phyloP scores from a whole-genome alignment of 169 alveolate genomes.

The Miamiensis avidus region DNA sequence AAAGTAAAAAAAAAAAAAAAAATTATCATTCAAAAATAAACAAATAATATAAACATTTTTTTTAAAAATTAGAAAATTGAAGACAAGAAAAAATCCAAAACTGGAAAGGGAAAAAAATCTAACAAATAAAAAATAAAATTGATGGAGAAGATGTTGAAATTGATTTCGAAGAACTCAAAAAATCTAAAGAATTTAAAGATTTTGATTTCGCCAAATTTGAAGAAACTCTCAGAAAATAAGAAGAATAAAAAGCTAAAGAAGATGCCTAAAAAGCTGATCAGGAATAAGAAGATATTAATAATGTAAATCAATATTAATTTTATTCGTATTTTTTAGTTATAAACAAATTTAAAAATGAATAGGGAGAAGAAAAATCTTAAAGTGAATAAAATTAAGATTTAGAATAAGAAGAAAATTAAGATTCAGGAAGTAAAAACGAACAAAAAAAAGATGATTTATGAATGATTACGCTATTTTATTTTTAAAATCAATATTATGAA shows the following conservation, averaged over 20 bases:
- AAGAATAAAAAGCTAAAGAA: neutral
- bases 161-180: neutral
- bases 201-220: neutral
- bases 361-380: neutral
- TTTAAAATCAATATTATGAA: no score
- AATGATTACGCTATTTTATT: no score
- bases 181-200: neutral
- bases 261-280: neutral
- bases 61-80: neutral
- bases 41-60: no score
- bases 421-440: no score
- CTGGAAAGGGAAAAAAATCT: neutral
- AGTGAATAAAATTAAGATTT: neutral
- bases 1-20: conserved; percentile 28
- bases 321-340: no score
- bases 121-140: no score
- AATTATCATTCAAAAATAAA: no score
- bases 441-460: no score
- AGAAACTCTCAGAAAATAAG: neutral
- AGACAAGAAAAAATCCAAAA: neutral
- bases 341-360: neutral
- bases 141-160: neutral
- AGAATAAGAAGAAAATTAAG: neutral
- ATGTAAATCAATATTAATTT: no score
- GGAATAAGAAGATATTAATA: neutral